phyloP scores from a whole-genome alignment of 2,329 filamentous ascomycete species.

The Monosporascus sp. region DNA sequence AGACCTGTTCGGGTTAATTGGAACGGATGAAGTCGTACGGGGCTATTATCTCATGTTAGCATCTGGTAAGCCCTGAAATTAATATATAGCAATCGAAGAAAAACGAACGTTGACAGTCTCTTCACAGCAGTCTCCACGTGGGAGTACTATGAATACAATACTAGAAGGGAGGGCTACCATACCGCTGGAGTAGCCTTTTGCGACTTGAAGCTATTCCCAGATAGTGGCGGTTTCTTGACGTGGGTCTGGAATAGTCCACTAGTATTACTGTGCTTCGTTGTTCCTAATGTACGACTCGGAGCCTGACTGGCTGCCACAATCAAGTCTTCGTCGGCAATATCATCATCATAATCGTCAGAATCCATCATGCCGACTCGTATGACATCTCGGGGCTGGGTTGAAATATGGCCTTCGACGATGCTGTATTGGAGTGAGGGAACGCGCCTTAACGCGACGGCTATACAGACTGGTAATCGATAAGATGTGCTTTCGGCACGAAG shows the following conservation, averaged over 20 bases:
- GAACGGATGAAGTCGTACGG: background rate
- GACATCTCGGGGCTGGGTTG: slow-evolving; percentile 17
- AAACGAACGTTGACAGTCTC: no score
- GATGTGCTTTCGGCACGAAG: background rate
- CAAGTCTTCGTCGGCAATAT: slow-evolving; percentile 61
- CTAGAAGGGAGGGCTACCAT: slow-evolving; percentile 1
- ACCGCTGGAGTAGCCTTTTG: slow-evolving; percentile 8
- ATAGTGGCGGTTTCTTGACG: slow-evolving; percentile 4
- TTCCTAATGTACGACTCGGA: slow-evolving; percentile 15
- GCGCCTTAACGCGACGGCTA: background rate
- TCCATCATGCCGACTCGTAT: slow-evolving; percentile 35
- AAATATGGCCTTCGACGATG: background rate
- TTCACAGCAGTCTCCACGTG: no score
- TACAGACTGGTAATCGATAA: background rate
- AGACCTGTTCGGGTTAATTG: slow-evolving; percentile 4
- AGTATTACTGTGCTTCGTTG: slow-evolving; percentile 13
- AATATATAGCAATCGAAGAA: no score
- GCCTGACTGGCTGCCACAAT: slow-evolving; percentile 53
- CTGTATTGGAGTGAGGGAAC: background rate
- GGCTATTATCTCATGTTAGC: slow-evolving; percentile 5
- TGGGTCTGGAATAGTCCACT: slow-evolving; percentile 15
- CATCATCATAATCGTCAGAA: slow-evolving; percentile 58
- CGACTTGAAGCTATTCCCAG: slow-evolving; percentile 6
- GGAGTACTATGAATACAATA: no score
- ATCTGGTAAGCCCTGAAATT: no score